phyloP scores from a whole-genome alignment of 495 filamentous ascomycete species.

The Tuber umbilicatum region DNA sequence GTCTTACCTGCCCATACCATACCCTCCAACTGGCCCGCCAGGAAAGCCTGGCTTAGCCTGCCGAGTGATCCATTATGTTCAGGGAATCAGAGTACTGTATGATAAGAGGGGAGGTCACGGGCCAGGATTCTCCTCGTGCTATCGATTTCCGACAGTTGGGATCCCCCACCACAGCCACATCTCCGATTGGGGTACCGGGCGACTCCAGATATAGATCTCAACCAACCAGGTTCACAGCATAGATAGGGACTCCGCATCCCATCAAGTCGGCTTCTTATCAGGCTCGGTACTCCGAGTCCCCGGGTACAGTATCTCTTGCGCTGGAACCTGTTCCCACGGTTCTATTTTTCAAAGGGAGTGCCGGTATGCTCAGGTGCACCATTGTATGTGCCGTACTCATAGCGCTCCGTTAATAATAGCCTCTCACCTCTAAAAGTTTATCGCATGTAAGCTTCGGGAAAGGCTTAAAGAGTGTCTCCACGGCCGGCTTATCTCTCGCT shows the following conservation, averaged over 20 bases:
- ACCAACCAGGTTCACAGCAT: background rate
- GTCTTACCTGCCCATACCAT: background rate
- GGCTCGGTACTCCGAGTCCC: background rate
- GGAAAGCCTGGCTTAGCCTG: background rate
- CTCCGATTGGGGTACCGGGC: background rate
- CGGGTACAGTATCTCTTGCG: background rate
- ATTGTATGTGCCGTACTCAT: background rate
- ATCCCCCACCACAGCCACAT: background rate
- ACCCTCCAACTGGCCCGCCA: background rate
- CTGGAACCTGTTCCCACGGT: background rate
- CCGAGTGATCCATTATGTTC: conserved; percentile 4
- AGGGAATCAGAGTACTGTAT: background rate
- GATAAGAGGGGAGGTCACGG: background rate
- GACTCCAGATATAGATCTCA: background rate
- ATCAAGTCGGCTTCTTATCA: background rate
- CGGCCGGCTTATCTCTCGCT: background rate
- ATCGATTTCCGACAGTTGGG: background rate
- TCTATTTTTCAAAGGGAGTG: background rate
- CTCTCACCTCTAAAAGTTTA: background rate
- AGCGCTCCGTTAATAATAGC: background rate
- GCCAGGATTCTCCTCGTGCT: background rate
- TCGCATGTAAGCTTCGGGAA: background rate
- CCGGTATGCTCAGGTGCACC: background rate
- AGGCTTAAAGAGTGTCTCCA: background rate
- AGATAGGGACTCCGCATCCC: background rate